phyloP scores from a whole-genome alignment of 2,329 filamentous ascomycete genomes.

The Ustilaginoidea virens region DNA sequence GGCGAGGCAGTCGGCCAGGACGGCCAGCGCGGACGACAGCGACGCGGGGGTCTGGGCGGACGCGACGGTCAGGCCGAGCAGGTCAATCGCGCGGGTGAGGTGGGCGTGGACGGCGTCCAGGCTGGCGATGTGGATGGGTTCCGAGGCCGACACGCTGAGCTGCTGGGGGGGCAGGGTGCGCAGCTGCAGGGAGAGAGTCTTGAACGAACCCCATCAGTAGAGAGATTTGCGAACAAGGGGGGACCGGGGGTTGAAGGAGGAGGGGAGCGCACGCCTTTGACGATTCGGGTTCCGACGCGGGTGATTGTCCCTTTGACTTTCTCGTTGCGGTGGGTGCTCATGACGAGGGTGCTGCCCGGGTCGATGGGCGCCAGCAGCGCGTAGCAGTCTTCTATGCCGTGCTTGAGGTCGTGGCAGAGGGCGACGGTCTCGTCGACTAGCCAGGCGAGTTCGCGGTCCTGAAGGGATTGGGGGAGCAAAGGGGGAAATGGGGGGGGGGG shows the following conservation, averaged over 20 bases:
- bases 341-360: conserved; percentile 73
- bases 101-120: conserved; percentile 59
- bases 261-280: conserved; percentile 59
- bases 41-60: conserved; percentile 38
- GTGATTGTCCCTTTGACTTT: conserved; percentile 86
- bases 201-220: too few relatives aligned
- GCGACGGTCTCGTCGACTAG: conserved; percentile 33
- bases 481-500: neutral
- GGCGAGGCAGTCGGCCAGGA: conserved; percentile 40
- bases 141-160: conserved; percentile 29
- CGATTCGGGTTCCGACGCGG: conserved; percentile 74
- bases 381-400: conserved; percentile 76
- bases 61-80: conserved; percentile 57
- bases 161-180: conserved; percentile 44
- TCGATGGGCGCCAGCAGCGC: conserved; percentile 72
- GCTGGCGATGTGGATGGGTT: conserved; percentile 47
- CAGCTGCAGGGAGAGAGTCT: conserved; percentile 67
- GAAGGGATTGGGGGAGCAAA: conserved; percentile 6
- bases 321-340: conserved; percentile 78
- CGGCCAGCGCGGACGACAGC: conserved; percentile 37
- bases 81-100: conserved; percentile 69
- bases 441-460: conserved; percentile 40
- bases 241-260: conserved; percentile 2
- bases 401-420: conserved; percentile 33
- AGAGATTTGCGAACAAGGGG: neutral